Conservation (phyloP, 495 filamentous ascomycete genomes). For the Astrocystis sublimbata region DNA sequence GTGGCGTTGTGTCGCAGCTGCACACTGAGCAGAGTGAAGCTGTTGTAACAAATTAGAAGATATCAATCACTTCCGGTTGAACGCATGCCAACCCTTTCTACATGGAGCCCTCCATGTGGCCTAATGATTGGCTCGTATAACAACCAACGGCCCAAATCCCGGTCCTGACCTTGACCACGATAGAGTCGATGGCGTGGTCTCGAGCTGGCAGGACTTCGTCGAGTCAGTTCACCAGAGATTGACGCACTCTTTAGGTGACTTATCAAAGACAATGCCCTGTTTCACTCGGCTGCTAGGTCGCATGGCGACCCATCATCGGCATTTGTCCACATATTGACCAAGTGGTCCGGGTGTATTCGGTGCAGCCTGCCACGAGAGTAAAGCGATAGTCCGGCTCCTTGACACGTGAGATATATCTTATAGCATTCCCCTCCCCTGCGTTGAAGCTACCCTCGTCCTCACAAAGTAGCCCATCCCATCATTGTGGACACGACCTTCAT, state of each 20-base stretch:
- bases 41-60: neutral
- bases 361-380: neutral
- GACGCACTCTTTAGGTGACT: neutral
- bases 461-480: constrained; percentile 20
- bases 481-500: constrained; percentile 22
- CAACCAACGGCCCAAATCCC: neutral
- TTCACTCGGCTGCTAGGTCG: neutral
- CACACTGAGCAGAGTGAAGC: neutral
- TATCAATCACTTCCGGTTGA: neutral
- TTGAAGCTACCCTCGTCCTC: constrained; percentile 2
- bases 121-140: constrained; percentile 28
- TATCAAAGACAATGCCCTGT: neutral
- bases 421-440: constrained; percentile 6
- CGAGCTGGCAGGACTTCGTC: neutral
- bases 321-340: constrained; percentile 1
- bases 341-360: constrained; percentile 5
- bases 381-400: neutral
- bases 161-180: constrained; percentile 13
- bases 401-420: constrained; percentile 5
- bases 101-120: constrained; percentile 28
- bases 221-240: neutral
- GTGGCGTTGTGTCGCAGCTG: neutral
- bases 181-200: constrained; percentile 19
- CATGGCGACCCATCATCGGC: neutral
- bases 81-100: constrained; percentile 11